phyloP scores from a whole-genome alignment of 768 basidiomycete species.

The Hygrocybe punicea region DNA sequence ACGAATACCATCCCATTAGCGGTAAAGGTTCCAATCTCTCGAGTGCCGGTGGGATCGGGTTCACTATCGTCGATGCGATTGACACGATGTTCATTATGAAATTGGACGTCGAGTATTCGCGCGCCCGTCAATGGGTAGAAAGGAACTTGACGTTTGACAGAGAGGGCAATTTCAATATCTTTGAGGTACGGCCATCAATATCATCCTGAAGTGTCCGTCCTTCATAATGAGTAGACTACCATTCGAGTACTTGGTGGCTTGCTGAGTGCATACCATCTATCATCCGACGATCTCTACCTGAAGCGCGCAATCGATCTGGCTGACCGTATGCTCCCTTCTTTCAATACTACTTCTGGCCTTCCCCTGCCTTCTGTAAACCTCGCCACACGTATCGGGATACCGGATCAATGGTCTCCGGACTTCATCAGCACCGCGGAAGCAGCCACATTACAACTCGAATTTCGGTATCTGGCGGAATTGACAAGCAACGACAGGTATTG shows the following conservation, averaged over 20 bases:
- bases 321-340: constrained; percentile 75
- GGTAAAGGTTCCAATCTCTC: constrained; percentile 75
- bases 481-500: constrained; percentile 79
- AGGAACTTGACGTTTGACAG: constrained; percentile 68
- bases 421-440: constrained; percentile 80
- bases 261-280: constrained; percentile 78
- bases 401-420: constrained; percentile 55
- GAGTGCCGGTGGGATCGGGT: constrained; percentile 75
- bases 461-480: constrained; percentile 78
- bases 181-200: constrained; percentile 59
- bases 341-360: constrained; percentile 76
- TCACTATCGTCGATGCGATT: constrained; percentile 82
- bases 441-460: constrained; percentile 85
- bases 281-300: constrained; percentile 66
- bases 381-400: constrained; percentile 52
- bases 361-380: constrained; percentile 81
- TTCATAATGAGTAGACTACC: constrained; percentile 58
- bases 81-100: constrained; percentile 88
- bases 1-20: constrained; percentile 87
- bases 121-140: constrained; percentile 76
- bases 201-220: background rate
- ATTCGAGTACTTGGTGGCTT: constrained; percentile 90
- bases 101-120: constrained; percentile 68
- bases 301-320: constrained; percentile 78
- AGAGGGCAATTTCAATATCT: constrained; percentile 78